Percentiles rank a stretch among this genome's conserved stretches.
Evolutionary conservation across 148 eudicot species (phyloP).

Genomic region (Nepenthes gracilis): DNA sequence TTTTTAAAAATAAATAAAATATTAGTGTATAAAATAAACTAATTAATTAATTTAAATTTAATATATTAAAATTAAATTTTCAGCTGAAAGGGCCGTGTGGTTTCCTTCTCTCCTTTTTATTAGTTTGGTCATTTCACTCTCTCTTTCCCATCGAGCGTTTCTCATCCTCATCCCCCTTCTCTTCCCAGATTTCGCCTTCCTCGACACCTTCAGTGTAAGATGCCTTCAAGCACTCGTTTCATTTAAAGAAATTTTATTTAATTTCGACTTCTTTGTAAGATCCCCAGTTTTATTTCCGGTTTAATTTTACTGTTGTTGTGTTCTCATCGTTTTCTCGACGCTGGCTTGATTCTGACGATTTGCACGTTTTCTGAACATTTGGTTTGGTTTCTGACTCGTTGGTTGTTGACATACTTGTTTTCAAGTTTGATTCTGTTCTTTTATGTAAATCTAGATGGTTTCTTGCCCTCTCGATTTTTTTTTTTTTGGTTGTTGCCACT

Average conservation of each 20-base stretch:
- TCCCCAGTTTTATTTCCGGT: slow-evolving; percentile 1
- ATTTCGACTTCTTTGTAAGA: neutral
- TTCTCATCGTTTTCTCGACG: neutral
- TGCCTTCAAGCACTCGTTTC: neutral
- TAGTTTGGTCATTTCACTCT: neutral
- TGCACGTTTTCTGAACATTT: slow-evolving; percentile 1
- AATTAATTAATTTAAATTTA: no score
- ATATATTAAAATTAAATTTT: no score
- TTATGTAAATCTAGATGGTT: neutral
- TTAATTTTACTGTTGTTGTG: neutral
- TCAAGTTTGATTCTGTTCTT: neutral
- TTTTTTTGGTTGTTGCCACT: neutral
- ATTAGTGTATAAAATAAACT: no score
- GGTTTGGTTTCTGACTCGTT: neutral
- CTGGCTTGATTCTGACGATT: neutral
- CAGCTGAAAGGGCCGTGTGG: slow-evolving; percentile 2
- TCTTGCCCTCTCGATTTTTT: no score
- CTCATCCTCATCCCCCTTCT: slow-evolving; percentile 10
- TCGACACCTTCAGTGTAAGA: neutral
- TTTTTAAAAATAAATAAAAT: no score
- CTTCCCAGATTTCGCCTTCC: neutral
- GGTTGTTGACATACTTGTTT: neutral
- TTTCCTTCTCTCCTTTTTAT: neutral
- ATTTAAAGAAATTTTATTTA: neutral
- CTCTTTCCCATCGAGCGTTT: slow-evolving; percentile 10